These are phyloP conservation scores for Hydnomerulius pinastri DNA, from an alignment of 768 basidiomycete genomes.

Conservation along the genomic window DNA sequence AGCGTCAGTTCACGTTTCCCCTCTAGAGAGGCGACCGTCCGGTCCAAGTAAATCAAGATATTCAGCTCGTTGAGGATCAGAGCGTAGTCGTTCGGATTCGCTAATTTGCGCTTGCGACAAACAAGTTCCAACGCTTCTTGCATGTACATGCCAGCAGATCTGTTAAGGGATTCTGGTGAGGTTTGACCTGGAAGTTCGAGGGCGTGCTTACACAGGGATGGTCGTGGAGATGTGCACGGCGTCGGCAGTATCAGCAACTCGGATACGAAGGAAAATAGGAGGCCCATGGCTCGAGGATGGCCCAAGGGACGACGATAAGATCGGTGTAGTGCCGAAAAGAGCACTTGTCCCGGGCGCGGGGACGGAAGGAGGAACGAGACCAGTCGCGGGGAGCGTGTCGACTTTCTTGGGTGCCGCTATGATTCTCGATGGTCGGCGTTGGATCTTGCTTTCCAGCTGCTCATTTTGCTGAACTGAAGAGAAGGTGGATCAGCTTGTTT, in stretches of 20 bases:
- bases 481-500: neutral
- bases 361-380: constrained; percentile 41
- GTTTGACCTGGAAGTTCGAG: neutral
- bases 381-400: constrained; percentile 42
- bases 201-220: constrained; percentile 75
- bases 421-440: constrained; percentile 71
- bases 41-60: constrained; percentile 86
- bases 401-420: constrained; percentile 61
- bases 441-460: constrained; percentile 75
- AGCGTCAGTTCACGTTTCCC: constrained; percentile 83
- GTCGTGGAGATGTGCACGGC: constrained; percentile 86
- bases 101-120: constrained; percentile 67
- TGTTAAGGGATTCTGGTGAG: constrained; percentile 26
- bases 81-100: constrained; percentile 79
- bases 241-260: constrained; percentile 80
- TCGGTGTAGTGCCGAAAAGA: constrained; percentile 48
- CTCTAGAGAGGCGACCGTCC: constrained; percentile 94
- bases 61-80: constrained; percentile 62
- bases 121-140: constrained; percentile 91
- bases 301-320: constrained; percentile 68
- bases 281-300: constrained; percentile 75
- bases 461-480: constrained; percentile 72
- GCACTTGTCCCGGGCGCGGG: constrained; percentile 47
- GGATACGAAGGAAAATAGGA: constrained; percentile 79
- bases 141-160: constrained; percentile 93